Evolutionary conservation across 805 yeast species (phyloP).

Genomic region (Myxozyma melibiosi): DNA sequence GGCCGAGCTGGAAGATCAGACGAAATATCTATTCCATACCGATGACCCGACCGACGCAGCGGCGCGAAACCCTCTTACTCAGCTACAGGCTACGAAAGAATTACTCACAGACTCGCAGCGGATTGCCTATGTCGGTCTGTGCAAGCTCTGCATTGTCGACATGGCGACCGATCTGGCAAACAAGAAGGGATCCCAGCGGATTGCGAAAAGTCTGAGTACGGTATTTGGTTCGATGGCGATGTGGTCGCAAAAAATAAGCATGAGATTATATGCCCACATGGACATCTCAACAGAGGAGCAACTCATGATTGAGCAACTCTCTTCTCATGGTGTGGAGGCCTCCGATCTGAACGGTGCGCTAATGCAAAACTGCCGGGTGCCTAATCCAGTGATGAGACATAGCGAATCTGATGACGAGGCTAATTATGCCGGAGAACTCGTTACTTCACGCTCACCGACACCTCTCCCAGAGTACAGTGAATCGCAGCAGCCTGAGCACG

Average conservation of each 20-base stretch:
- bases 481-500: constrained; percentile 7
- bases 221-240: constrained; percentile 78
- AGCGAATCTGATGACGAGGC: background rate
- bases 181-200: constrained; percentile 51
- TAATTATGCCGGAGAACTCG: background rate
- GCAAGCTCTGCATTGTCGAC: constrained; percentile 71
- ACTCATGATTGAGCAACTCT: constrained; percentile 81
- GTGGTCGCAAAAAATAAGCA: constrained; percentile 78
- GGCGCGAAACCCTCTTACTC: constrained; percentile 55
- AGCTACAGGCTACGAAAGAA: constrained; percentile 75
- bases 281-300: constrained; percentile 77
- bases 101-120: constrained; percentile 82
- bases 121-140: constrained; percentile 87
- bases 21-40: constrained; percentile 56
- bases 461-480: constrained; percentile 26
- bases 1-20: constrained; percentile 53
- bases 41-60: constrained; percentile 41
- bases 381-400: constrained; percentile 49
- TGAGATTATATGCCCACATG: constrained; percentile 75
- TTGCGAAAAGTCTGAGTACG: constrained; percentile 60
- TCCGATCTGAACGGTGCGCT: constrained; percentile 69
- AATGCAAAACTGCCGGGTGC: constrained; percentile 52
- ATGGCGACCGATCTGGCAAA: constrained; percentile 80
- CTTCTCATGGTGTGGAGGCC: constrained; percentile 79
- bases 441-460: constrained; percentile 5